Percentiles rank a stretch among this genome's conserved stretches.
Conservation (phyloP, 495 filamentous ascomycete genomes). For the Hypomontagnella submonticulosa region DNA sequence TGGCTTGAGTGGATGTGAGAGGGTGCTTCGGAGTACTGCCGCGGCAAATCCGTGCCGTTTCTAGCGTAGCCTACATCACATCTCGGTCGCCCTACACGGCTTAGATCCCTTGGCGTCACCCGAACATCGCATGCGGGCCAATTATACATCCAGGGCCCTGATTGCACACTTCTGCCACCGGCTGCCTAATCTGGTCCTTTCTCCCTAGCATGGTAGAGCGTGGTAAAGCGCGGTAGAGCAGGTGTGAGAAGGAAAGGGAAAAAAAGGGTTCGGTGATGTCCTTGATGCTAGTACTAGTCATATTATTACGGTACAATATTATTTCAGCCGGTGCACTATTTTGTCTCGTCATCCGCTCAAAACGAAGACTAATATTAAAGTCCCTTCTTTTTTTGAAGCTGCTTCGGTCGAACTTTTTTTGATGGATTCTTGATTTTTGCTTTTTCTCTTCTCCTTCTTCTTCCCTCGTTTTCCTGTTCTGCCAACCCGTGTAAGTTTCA, state of each 20-base stretch:
- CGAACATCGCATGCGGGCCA: constrained; percentile 45
- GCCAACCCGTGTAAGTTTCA: constrained; percentile 24
- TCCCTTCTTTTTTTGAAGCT: too few species aligned
- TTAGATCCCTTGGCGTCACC: constrained; percentile 44
- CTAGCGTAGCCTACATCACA: constrained; percentile 39
- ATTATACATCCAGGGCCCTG: constrained; percentile 36
- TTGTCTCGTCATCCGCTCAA: constrained; percentile 13
- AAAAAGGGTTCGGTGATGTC: constrained; percentile 29
- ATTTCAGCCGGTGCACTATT: constrained; percentile 19
- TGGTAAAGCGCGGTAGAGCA: too few species aligned
- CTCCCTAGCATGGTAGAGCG: constrained; percentile 24
- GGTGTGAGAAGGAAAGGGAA: constrained; percentile 24
- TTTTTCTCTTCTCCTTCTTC: constrained; percentile 6
- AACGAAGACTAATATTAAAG: constrained; percentile 19
- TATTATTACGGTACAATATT: too few species aligned
- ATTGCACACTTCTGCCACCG: constrained; percentile 44
- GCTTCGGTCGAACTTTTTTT: constrained; percentile 4
- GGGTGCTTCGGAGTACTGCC: constrained; percentile 30
- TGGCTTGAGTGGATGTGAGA: constrained; percentile 31
- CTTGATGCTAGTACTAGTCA: constrained; percentile 5
- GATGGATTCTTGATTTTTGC: constrained; percentile 5
- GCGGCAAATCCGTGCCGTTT: constrained; percentile 45
- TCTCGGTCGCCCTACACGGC: constrained; percentile 45
- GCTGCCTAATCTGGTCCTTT: constrained; percentile 39
- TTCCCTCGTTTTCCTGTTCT: constrained; percentile 4